Evolutionary conservation across 805 yeast genomes (phyloP).

Genomic region (Nakazawaea peltata): DNA sequence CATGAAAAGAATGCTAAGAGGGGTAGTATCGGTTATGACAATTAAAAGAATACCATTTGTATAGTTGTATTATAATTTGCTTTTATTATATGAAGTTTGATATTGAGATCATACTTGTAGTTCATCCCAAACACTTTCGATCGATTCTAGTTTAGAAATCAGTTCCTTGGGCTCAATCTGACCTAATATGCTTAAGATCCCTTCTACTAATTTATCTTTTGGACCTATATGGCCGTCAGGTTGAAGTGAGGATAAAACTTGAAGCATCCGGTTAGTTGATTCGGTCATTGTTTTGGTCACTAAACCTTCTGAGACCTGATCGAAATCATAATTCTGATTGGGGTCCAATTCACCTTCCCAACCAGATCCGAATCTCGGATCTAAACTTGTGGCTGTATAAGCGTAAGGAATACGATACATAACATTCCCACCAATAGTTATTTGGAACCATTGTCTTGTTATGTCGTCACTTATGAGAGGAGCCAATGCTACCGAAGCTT

Average conservation of each 20-base stretch:
- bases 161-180: no score
- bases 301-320: conserved; percentile 25
- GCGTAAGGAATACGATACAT: conserved; percentile 50
- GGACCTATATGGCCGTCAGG: no score
- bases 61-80: background rate
- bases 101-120: no score
- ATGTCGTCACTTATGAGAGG: conserved; percentile 57
- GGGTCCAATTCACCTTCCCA: conserved; percentile 44
- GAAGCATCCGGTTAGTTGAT: conserved; percentile 12
- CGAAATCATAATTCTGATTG: conserved; percentile 40
- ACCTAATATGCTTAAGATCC: no score
- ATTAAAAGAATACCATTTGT: no score
- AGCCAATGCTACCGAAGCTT: conserved; percentile 33
- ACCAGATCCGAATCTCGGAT: no score
- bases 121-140: conserved; percentile 8
- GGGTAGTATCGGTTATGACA: conserved; percentile 4
- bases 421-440: conserved; percentile 18
- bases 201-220: no score
- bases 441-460: conserved; percentile 36
- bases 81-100: no score
- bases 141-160: background rate
- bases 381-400: conserved; percentile 29
- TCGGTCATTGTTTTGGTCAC: conserved; percentile 23
- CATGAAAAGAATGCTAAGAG: conserved; percentile 3
- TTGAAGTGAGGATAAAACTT: no score